Conservation (phyloP, 208 protist genomes). For the Naegleria lovaniensis region DNA sequence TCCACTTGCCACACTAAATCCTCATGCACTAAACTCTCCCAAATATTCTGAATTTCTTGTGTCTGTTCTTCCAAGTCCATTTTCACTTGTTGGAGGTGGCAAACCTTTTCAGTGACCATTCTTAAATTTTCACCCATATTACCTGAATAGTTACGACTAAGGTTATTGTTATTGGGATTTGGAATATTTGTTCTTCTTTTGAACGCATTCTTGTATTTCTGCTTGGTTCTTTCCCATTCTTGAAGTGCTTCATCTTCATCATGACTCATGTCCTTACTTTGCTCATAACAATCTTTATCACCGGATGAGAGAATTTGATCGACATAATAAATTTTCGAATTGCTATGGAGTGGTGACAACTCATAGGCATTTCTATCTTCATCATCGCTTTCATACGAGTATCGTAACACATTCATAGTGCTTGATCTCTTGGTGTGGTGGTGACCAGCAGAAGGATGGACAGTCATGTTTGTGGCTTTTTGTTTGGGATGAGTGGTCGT, state of each 20-base stretch:
- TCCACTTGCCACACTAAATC: not conserved
- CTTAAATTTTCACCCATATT: not conserved
- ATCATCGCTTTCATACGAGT: too few species aligned
- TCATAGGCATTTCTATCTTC: too few species aligned
- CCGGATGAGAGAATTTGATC: too few species aligned
- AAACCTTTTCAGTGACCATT: not conserved
- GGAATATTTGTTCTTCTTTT: not conserved
- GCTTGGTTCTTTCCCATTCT: not conserved
- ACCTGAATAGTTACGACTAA: not conserved
- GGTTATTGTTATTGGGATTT: not conserved
- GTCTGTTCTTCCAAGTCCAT: not conserved
- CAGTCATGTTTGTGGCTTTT: too few species aligned
- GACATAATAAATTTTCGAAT: too few species aligned
- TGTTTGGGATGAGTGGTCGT: too few species aligned
- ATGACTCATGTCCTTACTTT: too few species aligned
- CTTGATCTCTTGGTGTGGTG: too few species aligned
- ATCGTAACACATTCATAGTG: too few species aligned
- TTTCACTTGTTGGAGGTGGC: not conserved
- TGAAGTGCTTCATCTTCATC: not conserved
- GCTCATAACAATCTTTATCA: too few species aligned
- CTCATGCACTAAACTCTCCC: not conserved
- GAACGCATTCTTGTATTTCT: not conserved
- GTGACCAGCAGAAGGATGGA: too few species aligned
- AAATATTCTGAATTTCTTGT: not conserved
- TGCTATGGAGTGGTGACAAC: too few species aligned